Percentiles rank a stretch among this genome's conserved stretches.
Conservation (phyloP, 805 yeast species). For the Ogataea paraovalis region DNA sequence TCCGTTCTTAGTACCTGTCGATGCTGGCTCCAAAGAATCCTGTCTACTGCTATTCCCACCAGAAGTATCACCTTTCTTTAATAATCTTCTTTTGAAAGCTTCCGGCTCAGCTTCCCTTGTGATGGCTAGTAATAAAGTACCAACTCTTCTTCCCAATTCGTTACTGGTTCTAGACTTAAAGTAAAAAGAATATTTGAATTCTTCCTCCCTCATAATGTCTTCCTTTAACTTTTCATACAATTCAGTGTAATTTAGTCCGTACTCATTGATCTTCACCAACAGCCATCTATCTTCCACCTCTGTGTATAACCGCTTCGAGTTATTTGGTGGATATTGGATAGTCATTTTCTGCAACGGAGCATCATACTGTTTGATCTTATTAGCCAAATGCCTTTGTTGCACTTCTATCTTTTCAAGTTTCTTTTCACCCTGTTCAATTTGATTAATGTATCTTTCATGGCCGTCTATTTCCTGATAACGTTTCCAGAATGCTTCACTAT, state of each 20-base stretch:
- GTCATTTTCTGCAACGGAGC: conserved; percentile 60
- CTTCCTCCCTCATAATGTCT: conserved; percentile 54
- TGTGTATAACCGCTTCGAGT: conserved; percentile 70
- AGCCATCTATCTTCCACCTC: conserved; percentile 68
- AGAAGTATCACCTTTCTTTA: conserved; percentile 13
- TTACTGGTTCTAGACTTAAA: conserved; percentile 66
- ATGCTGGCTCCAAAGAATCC: conserved; percentile 28
- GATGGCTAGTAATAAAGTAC: conserved; percentile 61
- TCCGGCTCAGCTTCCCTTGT: conserved; percentile 68
- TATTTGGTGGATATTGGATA: conserved; percentile 78
- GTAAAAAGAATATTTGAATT: conserved; percentile 72
- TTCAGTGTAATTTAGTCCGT: conserved; percentile 58
- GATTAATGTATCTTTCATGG: conserved; percentile 63
- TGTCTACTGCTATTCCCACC: conserved; percentile 27
- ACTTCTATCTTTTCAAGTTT: conserved; percentile 50
- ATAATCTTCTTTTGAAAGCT: conserved; percentile 46
- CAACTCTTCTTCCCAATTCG: conserved; percentile 67
- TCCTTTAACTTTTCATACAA: conserved; percentile 62
- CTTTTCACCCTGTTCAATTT: conserved; percentile 70
- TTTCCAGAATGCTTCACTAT: conserved; percentile 62
- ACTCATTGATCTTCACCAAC: conserved; percentile 54
- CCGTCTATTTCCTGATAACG: conserved; percentile 61
- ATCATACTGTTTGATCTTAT: conserved; percentile 49
- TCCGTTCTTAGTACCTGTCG: conserved; percentile 1
- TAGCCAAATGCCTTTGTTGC: conserved; percentile 53